Evolutionary conservation across 768 basidiomycete genomes (phyloP).

Genomic region (Panaeolus cyanescens): DNA sequence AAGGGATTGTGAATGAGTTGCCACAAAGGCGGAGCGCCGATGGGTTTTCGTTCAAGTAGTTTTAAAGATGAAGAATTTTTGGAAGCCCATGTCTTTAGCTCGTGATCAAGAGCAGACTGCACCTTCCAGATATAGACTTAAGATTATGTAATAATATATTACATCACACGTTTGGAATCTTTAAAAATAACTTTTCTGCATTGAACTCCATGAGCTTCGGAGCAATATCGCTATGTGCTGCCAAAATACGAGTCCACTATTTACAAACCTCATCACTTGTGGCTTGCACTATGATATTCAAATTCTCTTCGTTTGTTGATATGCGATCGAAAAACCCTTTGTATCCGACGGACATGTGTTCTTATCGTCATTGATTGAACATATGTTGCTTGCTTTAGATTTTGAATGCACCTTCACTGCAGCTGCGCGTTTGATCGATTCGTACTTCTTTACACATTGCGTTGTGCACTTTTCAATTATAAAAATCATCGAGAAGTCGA

Average conservation of each 20-base stretch:
- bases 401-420: too few species aligned
- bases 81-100: not conserved
- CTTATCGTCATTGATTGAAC: too few species aligned
- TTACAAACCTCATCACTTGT: not conserved
- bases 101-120: not conserved
- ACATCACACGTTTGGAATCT: not conserved
- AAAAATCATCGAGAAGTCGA: not conserved
- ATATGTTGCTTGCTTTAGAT: too few species aligned
- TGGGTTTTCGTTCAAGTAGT: slow-evolving; percentile 3
- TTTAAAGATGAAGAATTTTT: slow-evolving; percentile 1
- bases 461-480: too few species aligned
- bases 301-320: too few species aligned
- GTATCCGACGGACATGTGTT: too few species aligned
- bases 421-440: too few species aligned
- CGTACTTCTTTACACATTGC: too few species aligned
- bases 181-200: not conserved
- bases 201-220: not conserved
- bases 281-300: not conserved
- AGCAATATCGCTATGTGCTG: not conserved
- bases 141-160: not conserved
- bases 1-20: not conserved
- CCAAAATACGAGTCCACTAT: not conserved
- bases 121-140: not conserved
- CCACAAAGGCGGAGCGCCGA: slow-evolving; percentile 1
- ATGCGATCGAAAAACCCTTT: too few species aligned